Percentiles rank a stretch among this genome's conserved stretches.
These are phyloP conservation scores for Drechslerella stenobrocha DNA, from an alignment of 2,329 filamentous ascomycete genomes.

Conservation along the genomic window DNA sequence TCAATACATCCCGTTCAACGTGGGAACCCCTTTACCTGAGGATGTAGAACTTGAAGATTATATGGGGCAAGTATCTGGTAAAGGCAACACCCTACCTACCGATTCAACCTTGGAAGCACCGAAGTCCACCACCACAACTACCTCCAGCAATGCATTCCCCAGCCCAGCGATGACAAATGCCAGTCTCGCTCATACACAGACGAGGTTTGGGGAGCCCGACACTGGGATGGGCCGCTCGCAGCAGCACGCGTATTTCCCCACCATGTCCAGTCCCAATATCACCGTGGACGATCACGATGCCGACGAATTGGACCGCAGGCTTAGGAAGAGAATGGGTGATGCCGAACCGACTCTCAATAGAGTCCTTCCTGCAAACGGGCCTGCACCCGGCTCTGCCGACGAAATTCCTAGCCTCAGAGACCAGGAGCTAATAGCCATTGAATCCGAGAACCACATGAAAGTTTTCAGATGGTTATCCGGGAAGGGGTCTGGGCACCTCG, in stretches of 20 bases:
- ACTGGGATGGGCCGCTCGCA: background rate
- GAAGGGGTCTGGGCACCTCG: constrained; percentile 41
- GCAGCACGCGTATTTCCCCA: constrained; percentile 1
- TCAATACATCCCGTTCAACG: constrained; percentile 40
- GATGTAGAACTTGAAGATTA: constrained; percentile 36
- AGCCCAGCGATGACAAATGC: constrained; percentile 40
- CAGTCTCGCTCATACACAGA: constrained; percentile 16
- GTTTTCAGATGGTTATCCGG: constrained; percentile 44
- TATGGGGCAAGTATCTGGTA: constrained; percentile 13
- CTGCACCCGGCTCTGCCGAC: constrained; percentile 17
- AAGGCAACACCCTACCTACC: constrained; percentile 15
- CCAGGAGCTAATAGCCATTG: constrained; percentile 33
- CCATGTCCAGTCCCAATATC: constrained; percentile 31
- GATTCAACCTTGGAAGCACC: constrained; percentile 13
- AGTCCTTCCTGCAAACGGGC: constrained; percentile 27
- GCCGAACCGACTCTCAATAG: constrained; percentile 31
- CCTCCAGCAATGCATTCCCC: constrained; percentile 24
- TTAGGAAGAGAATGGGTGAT: constrained; percentile 21
- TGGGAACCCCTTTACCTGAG: constrained; percentile 41
- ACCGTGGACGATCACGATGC: constrained; percentile 47
- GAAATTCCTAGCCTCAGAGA: constrained; percentile 42
- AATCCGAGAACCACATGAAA: constrained; percentile 46
- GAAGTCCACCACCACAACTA: constrained; percentile 1
- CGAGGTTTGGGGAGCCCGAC: background rate
- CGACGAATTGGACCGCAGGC: constrained; percentile 22